phyloP scores from a whole-genome alignment of 371 early-diverging fungal genomes.

The Synchytrium microbalum region DNA sequence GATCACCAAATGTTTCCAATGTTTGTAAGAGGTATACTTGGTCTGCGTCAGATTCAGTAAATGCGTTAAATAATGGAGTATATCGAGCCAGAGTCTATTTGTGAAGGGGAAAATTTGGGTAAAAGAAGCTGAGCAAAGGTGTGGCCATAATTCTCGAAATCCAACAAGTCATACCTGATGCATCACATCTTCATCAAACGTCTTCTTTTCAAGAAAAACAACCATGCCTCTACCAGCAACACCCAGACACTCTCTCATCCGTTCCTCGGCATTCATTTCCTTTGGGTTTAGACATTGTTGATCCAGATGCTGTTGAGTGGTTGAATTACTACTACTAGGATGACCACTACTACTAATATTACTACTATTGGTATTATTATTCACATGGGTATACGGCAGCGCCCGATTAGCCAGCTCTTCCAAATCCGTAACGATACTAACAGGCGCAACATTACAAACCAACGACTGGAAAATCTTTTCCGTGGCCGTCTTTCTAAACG shows the following conservation, averaged over 20 bases:
- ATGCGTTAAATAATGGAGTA: slow-evolving; percentile 5
- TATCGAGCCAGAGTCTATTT: slow-evolving; percentile 8
- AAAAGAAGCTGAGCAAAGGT: neutral
- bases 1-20: neutral
- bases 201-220: slow-evolving; percentile 5
- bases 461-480: neutral
- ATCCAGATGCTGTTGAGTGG: too few relatives aligned
- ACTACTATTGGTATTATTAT: too few relatives aligned
- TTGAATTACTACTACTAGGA: neutral
- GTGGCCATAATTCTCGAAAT: neutral
- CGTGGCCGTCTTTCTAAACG: neutral
- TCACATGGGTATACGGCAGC: too few relatives aligned
- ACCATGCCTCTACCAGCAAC: slow-evolving; percentile 4
- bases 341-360: neutral
- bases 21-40: slow-evolving; percentile 1
- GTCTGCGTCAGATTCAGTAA: slow-evolving; percentile 7
- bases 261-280: neutral
- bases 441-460: neutral
- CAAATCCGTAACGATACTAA: neutral
- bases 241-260: neutral
- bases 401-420: neutral
- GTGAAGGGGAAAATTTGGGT: neutral
- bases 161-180: neutral
- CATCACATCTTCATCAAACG: neutral
- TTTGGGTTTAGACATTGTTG: too few relatives aligned